phyloP scores from a whole-genome alignment of 2,329 filamentous ascomycete genomes.

The Fusarium zealandicum region DNA sequence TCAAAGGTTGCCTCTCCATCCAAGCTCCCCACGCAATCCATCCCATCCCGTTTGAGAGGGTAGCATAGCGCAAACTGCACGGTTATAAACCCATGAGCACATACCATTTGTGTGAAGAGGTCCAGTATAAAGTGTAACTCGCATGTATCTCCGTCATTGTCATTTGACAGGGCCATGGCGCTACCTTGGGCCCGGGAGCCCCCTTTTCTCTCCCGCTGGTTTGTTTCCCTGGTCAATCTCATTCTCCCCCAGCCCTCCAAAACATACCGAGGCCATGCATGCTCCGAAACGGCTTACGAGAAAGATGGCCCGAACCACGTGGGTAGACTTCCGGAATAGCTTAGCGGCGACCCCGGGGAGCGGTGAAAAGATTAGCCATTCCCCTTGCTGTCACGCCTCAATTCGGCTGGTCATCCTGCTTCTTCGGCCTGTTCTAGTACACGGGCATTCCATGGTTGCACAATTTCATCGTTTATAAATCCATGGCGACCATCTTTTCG shows the following conservation, averaged over 20 bases:
- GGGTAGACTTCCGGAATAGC: slow-evolving; percentile 39
- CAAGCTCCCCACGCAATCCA: background rate
- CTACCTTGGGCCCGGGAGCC: slow-evolving; percentile 31
- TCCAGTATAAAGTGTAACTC: slow-evolving; percentile 5
- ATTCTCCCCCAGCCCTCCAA: slow-evolving; percentile 10
- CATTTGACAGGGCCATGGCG: slow-evolving; percentile 29
- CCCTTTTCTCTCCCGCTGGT: slow-evolving; percentile 34
- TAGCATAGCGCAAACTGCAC: background rate
- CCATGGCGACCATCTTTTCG: background rate
- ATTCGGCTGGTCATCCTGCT: slow-evolving; percentile 24
- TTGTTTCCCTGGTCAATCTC: slow-evolving; percentile 26
- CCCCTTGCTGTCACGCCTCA: slow-evolving; percentile 16
- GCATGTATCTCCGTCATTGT: slow-evolving; percentile 14
- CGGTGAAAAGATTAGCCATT: slow-evolving; percentile 40
- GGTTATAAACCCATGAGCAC: background rate
- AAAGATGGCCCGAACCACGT: slow-evolving; percentile 38
- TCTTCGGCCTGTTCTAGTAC: slow-evolving; percentile 7
- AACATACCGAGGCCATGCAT: slow-evolving; percentile 21
- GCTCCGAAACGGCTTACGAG: slow-evolving; percentile 32
- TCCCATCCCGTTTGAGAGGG: background rate
- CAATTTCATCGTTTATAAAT: background rate
- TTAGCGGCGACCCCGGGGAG: slow-evolving; percentile 37
- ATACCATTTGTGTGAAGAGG: background rate
- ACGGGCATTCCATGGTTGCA: slow-evolving; percentile 12
- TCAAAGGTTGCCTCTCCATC: background rate